phyloP scores from a whole-genome alignment of 148 eudicot genomes.

The Camellia lanceoleosa region DNA sequence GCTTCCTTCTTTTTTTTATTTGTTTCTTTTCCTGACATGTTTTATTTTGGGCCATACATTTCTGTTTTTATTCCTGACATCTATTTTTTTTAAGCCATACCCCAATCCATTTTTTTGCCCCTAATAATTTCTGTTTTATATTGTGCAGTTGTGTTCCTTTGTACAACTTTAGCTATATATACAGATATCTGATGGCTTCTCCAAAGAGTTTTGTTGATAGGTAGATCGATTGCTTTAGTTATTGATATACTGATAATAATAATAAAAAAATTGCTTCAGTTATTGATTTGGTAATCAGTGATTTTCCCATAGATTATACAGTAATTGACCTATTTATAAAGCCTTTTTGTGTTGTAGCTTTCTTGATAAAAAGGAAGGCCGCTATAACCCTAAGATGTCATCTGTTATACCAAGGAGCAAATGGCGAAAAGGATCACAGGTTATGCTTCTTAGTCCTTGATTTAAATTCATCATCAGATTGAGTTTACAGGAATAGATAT shows the following conservation, averaged over 20 bases:
- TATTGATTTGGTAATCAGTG: conserved; percentile 2
- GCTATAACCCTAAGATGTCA: conserved; percentile 86
- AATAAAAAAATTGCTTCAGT: neutral
- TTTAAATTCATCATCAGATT: conserved; percentile 4
- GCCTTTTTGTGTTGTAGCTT: conserved; percentile 45
- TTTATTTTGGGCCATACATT: neutral
- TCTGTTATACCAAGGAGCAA: conserved; percentile 60
- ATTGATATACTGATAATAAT: neutral
- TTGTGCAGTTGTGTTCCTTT: conserved; percentile 87
- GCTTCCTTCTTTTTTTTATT: too few relatives aligned
- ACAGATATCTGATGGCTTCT: conserved; percentile 71
- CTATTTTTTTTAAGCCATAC: neutral
- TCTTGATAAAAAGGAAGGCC: conserved; percentile 75
- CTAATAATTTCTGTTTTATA: conserved; percentile 10
- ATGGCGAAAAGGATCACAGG: conserved; percentile 99
- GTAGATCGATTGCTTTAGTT: conserved; percentile 27
- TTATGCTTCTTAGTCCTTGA: conserved; percentile 26
- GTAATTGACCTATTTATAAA: conserved; percentile 2
- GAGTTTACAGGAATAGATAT: neutral
- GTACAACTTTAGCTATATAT: conserved; percentile 83
- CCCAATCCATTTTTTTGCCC: neutral
- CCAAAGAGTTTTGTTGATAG: conserved; percentile 92
- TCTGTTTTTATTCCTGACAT: neutral
- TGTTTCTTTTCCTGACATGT: too few relatives aligned
- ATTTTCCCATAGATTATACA: conserved; percentile 11